A percentile compares a stretch with the other conserved stretches of the same genome.
Conservation (phyloP, 129 eudicot genomes). For the Centrapalus pauciflorus region DNA sequence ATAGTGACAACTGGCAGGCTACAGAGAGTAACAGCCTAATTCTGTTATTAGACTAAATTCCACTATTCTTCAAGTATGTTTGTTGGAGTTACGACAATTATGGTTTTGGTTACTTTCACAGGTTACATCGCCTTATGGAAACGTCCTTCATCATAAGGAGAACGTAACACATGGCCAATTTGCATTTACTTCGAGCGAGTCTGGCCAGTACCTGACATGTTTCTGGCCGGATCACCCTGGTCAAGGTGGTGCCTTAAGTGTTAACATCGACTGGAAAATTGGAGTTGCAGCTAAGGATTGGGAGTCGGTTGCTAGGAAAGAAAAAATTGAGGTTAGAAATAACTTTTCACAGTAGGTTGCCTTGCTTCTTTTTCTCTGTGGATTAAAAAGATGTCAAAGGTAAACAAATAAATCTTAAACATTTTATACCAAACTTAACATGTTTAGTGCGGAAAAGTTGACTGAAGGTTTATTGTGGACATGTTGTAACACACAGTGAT, state of each 20-base stretch:
- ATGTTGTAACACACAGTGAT: not conserved
- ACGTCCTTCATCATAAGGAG: conserved; percentile 58
- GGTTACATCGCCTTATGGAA: conserved; percentile 96
- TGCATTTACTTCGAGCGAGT: conserved; percentile 83
- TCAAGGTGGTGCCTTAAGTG: conserved; percentile 56
- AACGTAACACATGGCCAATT: conserved; percentile 82
- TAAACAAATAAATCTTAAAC: not conserved
- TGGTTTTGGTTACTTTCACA: conserved; percentile 24
- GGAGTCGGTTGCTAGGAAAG: conserved; percentile 85
- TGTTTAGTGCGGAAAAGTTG: not conserved
- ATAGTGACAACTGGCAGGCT: not conserved
- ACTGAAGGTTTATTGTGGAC: not conserved
- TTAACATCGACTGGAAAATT: conserved; percentile 90
- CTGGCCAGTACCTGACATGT: conserved; percentile 79
- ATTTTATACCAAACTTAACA: not conserved
- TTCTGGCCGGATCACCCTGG: conserved; percentile 59
- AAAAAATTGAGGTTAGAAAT: conserved; percentile 75
- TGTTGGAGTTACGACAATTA: conserved; percentile 2
- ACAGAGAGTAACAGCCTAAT: too few relatives aligned
- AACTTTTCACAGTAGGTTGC: not conserved
- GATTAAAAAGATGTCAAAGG: not conserved
- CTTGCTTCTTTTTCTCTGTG: not conserved
- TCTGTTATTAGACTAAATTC: not conserved
- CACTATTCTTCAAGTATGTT: too few relatives aligned
- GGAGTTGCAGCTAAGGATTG: conserved; percentile 97